Evolutionary conservation across 306 rosid genomes (phyloP).

Genomic region (Medicago arabica): DNA sequence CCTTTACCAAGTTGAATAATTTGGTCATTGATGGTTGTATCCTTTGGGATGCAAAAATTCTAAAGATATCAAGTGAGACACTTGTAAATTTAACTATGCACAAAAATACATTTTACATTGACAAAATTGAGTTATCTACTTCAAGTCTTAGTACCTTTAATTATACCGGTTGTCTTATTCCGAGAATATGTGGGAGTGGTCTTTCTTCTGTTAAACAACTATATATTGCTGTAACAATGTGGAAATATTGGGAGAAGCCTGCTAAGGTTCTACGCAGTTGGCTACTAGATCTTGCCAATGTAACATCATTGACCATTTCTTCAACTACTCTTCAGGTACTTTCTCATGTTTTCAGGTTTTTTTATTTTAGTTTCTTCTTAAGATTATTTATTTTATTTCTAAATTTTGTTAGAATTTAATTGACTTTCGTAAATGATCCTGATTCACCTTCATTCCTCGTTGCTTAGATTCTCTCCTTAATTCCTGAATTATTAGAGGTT

Average conservation of each 20-base stretch:
- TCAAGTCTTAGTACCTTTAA: not conserved
- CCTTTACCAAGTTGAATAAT: not conserved
- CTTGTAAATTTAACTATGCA: not conserved
- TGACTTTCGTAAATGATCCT: not conserved
- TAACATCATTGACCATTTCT: not conserved
- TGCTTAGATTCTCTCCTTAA: not conserved
- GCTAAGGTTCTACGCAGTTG: not conserved
- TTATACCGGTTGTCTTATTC: not conserved
- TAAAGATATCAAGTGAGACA: not conserved
- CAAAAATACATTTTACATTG: rapidly evolving
- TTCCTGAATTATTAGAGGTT: not conserved
- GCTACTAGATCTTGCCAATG: not conserved
- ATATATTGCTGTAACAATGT: not conserved
- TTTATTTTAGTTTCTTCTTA: not conserved
- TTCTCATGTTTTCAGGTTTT: not conserved
- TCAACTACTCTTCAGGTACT: not conserved
- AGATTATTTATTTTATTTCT: not conserved
- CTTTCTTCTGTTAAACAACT: not conserved
- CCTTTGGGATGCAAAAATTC: not conserved
- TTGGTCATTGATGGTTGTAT: not conserved
- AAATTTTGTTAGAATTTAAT: not conserved
- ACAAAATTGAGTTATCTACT: not conserved
- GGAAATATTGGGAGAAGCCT: not conserved
- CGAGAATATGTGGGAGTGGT: not conserved
- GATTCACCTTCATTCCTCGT: not conserved